Percentiles rank a stretch among this genome's conserved stretches.
These are phyloP conservation scores for Chloris gayana DNA, from an alignment of 176 grass and related monocot species.

Conservation along the genomic window DNA sequence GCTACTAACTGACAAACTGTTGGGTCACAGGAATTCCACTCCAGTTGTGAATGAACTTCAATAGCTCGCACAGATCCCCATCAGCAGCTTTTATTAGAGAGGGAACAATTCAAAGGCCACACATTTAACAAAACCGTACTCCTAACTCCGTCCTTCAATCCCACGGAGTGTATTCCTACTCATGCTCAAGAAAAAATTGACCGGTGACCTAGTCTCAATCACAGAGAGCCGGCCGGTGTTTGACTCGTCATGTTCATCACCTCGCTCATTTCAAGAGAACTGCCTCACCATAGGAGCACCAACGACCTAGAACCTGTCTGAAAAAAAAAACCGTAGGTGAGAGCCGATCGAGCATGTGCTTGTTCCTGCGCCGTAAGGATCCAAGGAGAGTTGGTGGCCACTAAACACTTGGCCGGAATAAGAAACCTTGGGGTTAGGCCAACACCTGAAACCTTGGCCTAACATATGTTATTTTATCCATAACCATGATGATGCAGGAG, in stretches of 20 bases:
- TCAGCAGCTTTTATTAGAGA: slow-evolving; percentile 1
- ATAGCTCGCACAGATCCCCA: background rate
- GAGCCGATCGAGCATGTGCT: slow-evolving; percentile 11
- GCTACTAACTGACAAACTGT: background rate
- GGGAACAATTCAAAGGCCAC: background rate
- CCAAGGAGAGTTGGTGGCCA: slow-evolving; percentile 1
- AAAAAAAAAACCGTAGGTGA: slow-evolving; percentile 9
- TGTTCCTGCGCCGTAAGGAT: slow-evolving; percentile 39
- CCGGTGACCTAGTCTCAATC: slow-evolving; percentile 2
- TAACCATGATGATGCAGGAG: slow-evolving; percentile 17
- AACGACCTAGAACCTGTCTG: slow-evolving; percentile 14
- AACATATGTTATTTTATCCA: background rate
- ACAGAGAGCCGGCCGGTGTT: slow-evolving; percentile 1
- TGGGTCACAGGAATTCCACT: slow-evolving; percentile 24
- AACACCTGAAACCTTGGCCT: background rate
- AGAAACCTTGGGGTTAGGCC: slow-evolving; percentile 16
- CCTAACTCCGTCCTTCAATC: slow-evolving; percentile 6
- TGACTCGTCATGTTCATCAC: slow-evolving; percentile 27
- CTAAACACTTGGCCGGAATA: slow-evolving; percentile 38
- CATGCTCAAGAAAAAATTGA: background rate
- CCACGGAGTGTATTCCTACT: background rate
- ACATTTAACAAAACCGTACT: background rate
- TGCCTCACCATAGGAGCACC: background rate
- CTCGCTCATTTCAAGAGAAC: slow-evolving; percentile 20
- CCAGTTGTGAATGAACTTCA: background rate